These are phyloP conservation scores for Dictyostelium capitatum DNA, from an alignment of 78 protist species.

Conservation along the genomic window DNA sequence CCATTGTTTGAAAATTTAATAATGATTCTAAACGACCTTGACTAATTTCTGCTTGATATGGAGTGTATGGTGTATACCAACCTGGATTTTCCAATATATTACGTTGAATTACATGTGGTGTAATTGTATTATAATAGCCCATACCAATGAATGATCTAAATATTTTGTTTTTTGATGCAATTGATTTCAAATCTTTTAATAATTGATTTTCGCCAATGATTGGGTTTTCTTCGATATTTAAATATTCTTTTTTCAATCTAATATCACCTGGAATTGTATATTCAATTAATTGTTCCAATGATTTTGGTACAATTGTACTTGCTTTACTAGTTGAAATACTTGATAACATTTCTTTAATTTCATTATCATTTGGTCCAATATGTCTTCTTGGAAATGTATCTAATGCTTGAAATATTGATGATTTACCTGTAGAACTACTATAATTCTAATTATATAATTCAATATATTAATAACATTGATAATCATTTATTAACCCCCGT, in stretches of 20 bases:
- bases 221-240: slow-evolving; percentile 32
- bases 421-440: neutral
- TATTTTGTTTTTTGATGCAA: slow-evolving; percentile 36
- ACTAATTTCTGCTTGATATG: slow-evolving; percentile 99
- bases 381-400: slow-evolving; percentile 93
- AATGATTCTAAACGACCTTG: slow-evolving; percentile 98
- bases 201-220: slow-evolving; percentile 51
- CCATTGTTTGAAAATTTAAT: slow-evolving; percentile 97
- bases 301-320: neutral
- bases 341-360: slow-evolving; percentile 64
- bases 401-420: slow-evolving; percentile 72
- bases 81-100: slow-evolving; percentile 97
- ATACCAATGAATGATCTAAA: slow-evolving; percentile 87
- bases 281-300: slow-evolving; percentile 86
- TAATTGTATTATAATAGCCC: slow-evolving; percentile 88
- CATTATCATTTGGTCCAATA: slow-evolving; percentile 89
- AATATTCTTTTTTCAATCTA: slow-evolving; percentile 28
- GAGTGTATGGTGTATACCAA: slow-evolving; percentile 99
- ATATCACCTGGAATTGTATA: slow-evolving; percentile 87
- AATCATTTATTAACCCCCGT: no score
- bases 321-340: slow-evolving; percentile 62
- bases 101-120: slow-evolving; percentile 96
- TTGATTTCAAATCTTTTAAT: slow-evolving; percentile 5
- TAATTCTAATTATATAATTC: no score
- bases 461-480: no score